phyloP scores from a whole-genome alignment of 129 eudicot genomes.

The Lonicera japonica region DNA sequence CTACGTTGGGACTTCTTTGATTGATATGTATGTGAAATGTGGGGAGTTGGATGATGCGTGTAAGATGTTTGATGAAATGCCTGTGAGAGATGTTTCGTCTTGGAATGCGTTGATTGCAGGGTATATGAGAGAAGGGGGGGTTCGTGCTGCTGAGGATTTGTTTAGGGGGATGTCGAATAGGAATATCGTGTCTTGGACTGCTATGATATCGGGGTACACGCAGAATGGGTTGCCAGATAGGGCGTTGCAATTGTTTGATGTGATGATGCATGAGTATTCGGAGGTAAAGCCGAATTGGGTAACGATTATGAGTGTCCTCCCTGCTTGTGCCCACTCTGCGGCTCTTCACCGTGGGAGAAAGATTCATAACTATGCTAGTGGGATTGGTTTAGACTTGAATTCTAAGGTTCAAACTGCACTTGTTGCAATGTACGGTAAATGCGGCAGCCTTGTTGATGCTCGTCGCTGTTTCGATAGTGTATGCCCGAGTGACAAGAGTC shows the following conservation, averaged over 20 bases:
- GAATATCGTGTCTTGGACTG: slow-evolving; percentile 71
- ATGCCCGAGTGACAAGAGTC: slow-evolving; percentile 18
- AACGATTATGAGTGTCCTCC: slow-evolving; percentile 69
- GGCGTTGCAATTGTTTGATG: slow-evolving; percentile 55
- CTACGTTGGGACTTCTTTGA: slow-evolving; percentile 69
- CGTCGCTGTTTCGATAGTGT: slow-evolving; percentile 41
- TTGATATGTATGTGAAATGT: slow-evolving; percentile 67
- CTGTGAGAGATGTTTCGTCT: slow-evolving; percentile 55
- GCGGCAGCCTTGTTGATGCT: slow-evolving; percentile 68
- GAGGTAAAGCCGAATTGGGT: slow-evolving; percentile 76
- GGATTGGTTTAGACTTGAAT: slow-evolving; percentile 42
- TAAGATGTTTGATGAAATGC: slow-evolving; percentile 47
- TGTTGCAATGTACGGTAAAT: slow-evolving; percentile 74
- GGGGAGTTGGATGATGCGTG: slow-evolving; percentile 37
- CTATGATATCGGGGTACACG: slow-evolving; percentile 78
- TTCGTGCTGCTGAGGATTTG: slow-evolving; percentile 37
- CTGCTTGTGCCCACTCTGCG: slow-evolving; percentile 64
- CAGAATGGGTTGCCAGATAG: slow-evolving; percentile 57
- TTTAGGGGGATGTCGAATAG: slow-evolving; percentile 39
- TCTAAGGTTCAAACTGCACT: slow-evolving; percentile 52
- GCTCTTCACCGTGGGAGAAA: slow-evolving; percentile 55
- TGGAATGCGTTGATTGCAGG: slow-evolving; percentile 77
- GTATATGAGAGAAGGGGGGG: slow-evolving; percentile 45
- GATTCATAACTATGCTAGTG: slow-evolving; percentile 46
- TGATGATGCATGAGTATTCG: slow-evolving; percentile 36